Evolutionary conservation across 208 protist genomes (phyloP), one percentile per base, ranked within the genome.

Genomic region (Wallacemonas sp.): DNA sequence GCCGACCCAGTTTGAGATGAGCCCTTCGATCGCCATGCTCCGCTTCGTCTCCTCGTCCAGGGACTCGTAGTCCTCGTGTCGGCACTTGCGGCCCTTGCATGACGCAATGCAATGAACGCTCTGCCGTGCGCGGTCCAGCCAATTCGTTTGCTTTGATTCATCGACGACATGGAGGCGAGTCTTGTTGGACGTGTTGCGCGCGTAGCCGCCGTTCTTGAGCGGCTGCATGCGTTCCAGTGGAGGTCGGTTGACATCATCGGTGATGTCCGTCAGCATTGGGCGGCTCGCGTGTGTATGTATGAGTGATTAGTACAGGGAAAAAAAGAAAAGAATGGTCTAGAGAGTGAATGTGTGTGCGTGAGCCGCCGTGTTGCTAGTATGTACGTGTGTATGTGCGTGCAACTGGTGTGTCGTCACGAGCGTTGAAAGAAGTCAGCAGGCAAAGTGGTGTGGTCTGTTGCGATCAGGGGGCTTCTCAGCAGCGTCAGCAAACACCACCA

Each of bases 1-100:
- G 29, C 87, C 85, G 2, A 97, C 88, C 83, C 88, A 95, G 73
- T 91, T 94, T 4, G 86, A 90, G 75, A 94, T 84, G 36, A 97
- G 75, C 0, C 91, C 93, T 50, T 93, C 75, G 54, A 97, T 89
- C 22, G 93, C 87, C 10, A 76, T 81, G 22, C 78, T 69, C 26
- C 71, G 61, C 63, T 82, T 66, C 42, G 81, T 78, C 54, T 70
- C 24, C 29, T 58, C 39, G 24, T 77, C 79, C 71, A 89, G 76
- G 1, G 78, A 53, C 52, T 91, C 78, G 85, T 83, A 96, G 62
- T 72, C 78, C 67, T 96, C 93, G 33, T 90, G 81, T 41, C 85
- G 85, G 63, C 87, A 97, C 34, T 87, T 87, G 5, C 42, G 61
- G 26, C 91, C 90, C 24, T 86, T 78, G 67, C 90, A 97, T 55